phyloP scores from a whole-genome alignment of 2,329 filamentous ascomycete species.

The Nemania diffusa region DNA sequence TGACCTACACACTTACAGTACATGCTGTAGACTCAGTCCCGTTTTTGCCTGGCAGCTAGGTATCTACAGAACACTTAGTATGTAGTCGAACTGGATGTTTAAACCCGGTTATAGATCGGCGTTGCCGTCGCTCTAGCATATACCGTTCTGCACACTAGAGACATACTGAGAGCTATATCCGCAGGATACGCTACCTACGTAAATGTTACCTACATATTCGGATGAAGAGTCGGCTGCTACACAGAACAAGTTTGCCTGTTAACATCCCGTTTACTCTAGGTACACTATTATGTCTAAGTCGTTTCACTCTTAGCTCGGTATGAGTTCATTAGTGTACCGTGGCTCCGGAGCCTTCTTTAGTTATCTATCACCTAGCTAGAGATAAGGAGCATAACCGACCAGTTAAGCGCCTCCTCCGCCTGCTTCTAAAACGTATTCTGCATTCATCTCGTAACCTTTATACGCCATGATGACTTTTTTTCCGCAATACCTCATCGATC shows the following conservation, averaged over 20 bases:
- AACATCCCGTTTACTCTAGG: conserved; percentile 8
- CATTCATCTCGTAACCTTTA: neutral
- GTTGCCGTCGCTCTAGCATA: conserved; percentile 1
- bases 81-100: conserved; percentile 2
- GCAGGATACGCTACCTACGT: too few relatives aligned
- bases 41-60: conserved; percentile 1
- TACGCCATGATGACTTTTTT: neutral
- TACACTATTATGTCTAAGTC: neutral
- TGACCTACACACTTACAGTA: conserved; percentile 1
- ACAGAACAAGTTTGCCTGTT: conserved; percentile 6
- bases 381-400: neutral
- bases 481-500: neutral
- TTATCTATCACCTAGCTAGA: neutral
- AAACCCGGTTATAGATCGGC: neutral
- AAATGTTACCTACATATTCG: neutral
- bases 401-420: neutral
- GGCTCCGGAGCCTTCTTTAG: conserved; percentile 2
- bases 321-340: conserved; percentile 10
- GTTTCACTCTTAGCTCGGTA: conserved; percentile 1
- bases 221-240: conserved; percentile 5
- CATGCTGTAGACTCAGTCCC: neutral
- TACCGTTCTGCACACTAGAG: neutral
- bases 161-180: neutral
- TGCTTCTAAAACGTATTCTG: neutral
- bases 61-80: neutral